Conservation (phyloP, 208 protist genomes). For the Crithidia fasciculata region DNA sequence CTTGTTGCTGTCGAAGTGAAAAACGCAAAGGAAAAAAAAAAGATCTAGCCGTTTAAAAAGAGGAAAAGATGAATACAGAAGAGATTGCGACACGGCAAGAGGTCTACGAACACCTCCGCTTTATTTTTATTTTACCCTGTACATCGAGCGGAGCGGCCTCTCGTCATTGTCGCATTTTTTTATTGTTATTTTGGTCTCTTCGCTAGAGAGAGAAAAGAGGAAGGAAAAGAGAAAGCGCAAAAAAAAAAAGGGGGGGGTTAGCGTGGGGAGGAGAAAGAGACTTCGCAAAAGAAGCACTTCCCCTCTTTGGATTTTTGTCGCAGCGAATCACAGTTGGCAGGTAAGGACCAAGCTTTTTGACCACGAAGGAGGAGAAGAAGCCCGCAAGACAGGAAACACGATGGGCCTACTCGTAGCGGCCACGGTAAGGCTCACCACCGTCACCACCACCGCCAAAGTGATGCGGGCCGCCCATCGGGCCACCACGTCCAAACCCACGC, state of each 20-base stretch:
- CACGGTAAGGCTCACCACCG: slow-evolving; percentile 4
- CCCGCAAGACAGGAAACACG: background rate
- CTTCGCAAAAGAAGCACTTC: too few species aligned
- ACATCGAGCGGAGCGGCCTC: too few species aligned
- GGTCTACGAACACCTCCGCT: too few species aligned
- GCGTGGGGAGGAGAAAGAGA: too few species aligned
- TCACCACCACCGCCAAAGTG: slow-evolving; percentile 1
- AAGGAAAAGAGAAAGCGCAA: background rate
- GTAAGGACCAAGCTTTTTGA: too few species aligned
- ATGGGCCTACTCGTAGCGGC: slow-evolving; percentile 2
- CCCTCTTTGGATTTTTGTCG: too few species aligned
- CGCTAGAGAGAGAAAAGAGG: background rate
- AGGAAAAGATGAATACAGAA: background rate
- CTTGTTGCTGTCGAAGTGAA: background rate
- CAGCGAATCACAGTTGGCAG: too few species aligned
- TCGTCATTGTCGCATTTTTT: too few species aligned
- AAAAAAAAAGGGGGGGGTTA: background rate
- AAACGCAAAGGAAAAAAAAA: background rate
- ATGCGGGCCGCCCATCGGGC: slow-evolving; percentile 7
- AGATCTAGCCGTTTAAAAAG: background rate
- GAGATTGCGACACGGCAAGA: background rate
- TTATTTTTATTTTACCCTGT: too few species aligned
- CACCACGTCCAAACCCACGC: background rate
- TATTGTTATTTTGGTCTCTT: too few species aligned
- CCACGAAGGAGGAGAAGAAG: too few species aligned